These are phyloP conservation scores for Tolypocladium sp. DNA, from an alignment of 2,329 filamentous ascomycete species.

Conservation along the genomic window DNA sequence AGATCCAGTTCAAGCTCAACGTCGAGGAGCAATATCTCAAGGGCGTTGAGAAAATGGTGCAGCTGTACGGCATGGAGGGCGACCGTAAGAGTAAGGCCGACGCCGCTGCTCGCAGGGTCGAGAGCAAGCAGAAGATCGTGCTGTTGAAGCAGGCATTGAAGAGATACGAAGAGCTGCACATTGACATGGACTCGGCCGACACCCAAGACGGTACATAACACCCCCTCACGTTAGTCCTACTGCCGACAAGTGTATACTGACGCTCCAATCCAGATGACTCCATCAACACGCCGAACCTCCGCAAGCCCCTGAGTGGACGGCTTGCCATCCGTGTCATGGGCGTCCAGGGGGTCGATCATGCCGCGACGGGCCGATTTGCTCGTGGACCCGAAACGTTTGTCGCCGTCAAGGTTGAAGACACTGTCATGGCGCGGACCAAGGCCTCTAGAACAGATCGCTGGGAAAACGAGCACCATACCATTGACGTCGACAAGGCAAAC, in stretches of 20 bases:
- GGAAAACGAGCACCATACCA: conserved; percentile 83
- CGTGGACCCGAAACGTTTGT: conserved; percentile 92
- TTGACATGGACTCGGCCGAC: conserved; percentile 77
- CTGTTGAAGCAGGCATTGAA: conserved; percentile 92
- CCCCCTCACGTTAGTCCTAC: background rate
- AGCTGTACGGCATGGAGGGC: conserved; percentile 93
- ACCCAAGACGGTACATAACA: conserved; percentile 60
- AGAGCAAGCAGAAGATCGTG: conserved; percentile 97
- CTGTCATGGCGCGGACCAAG: conserved; percentile 79
- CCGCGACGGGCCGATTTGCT: conserved; percentile 73
- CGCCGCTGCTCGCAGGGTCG: conserved; percentile 78
- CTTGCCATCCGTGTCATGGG: conserved; percentile 78
- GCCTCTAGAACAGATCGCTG: conserved; percentile 80
- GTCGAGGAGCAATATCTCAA: conserved; percentile 99
- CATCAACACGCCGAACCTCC: conserved; percentile 86
- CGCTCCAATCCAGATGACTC: conserved; percentile 65
- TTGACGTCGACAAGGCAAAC: conserved; percentile 96
- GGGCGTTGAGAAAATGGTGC: conserved; percentile 98
- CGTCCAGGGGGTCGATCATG: conserved; percentile 92
- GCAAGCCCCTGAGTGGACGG: conserved; percentile 91
- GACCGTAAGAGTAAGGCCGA: conserved; percentile 93
- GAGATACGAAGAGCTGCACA: conserved; percentile 93
- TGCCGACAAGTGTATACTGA: conserved; percentile 7
- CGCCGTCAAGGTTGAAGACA: conserved; percentile 93
- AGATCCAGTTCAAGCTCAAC: conserved; percentile 97